These are phyloP conservation scores for Colletotrichum ledebouriae DNA, from an alignment of 2,329 filamentous ascomycete genomes.

Conservation along the genomic window DNA sequence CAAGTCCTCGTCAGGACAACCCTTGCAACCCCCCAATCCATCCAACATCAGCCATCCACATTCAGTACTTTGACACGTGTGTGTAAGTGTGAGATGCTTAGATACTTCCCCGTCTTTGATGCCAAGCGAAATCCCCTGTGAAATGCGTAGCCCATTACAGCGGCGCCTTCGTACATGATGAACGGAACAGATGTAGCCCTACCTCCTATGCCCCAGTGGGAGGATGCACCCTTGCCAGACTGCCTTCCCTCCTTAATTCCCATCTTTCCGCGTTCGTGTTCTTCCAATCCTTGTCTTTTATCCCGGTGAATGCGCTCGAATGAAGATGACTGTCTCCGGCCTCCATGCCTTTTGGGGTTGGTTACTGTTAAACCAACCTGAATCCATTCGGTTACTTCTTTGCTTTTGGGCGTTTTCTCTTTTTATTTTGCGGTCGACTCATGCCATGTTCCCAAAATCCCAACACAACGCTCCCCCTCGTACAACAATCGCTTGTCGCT, in stretches of 20 bases:
- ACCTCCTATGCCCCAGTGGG: conserved; percentile 13
- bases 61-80: conserved; percentile 1
- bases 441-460: conserved; percentile 34
- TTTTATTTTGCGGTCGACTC: conserved; percentile 23
- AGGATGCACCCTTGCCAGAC: conserved; percentile 5
- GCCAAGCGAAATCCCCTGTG: conserved; percentile 37
- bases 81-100: conserved; percentile 25
- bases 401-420: conserved; percentile 38
- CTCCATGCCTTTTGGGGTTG: conserved; percentile 19
- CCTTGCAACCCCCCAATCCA: conserved; percentile 6
- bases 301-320: conserved; percentile 23
- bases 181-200: conserved; percentile 33
- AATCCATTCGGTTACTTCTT: conserved; percentile 39
- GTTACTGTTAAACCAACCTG: conserved; percentile 16
- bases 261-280: conserved; percentile 2
- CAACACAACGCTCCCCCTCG: conserved; percentile 34
- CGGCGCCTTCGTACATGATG: conserved; percentile 16
- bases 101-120: conserved; percentile 34
- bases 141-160: conserved; percentile 35
- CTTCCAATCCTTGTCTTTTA: conserved; percentile 26
- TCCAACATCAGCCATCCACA: not conserved
- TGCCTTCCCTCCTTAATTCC: not conserved
- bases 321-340: not conserved
- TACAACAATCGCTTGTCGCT: conserved; percentile 32
- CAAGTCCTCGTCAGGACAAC: conserved; percentile 18